Evolutionary conservation across 768 basidiomycete genomes (phyloP), one percentile per base, ranked within the genome.

Genomic region (Boletus huronensis): DNA sequence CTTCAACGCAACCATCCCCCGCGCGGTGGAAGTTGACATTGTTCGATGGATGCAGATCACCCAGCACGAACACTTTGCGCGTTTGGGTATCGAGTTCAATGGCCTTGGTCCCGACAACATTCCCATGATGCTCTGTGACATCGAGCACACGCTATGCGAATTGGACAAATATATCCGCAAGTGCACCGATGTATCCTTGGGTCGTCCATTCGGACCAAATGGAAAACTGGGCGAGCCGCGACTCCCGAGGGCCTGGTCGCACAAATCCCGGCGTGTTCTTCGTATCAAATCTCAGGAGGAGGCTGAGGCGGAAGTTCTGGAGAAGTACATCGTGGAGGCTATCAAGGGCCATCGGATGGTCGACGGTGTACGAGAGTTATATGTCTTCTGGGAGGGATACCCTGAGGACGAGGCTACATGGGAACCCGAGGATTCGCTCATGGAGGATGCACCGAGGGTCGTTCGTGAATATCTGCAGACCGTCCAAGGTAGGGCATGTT

Each of bases 111-210:
- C 77, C 0, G 55, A 76, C 3, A 60, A 64, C 16, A 72, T 80
- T 13, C 79, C 80, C 7, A 81, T 87, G 76, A 76, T 78, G 59
- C 71, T 89, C 46, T 81, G 83, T 35, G 90, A 92, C 65, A 74
- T 91, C 50, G 90, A 92, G 72, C 90, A 92, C 65, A 76, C 83
- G 1, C 70, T 91, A 16, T 92, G 90, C 70, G 90, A 92, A 65
- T 76, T 86, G 42, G 87, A 90, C 71, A 88, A 90, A 64, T 91
- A 90, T 63, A 75, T 82, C 39, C 84, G 88, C 43, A 65, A 59
- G 53, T 70, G 62, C 34, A 34, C n/a, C 29, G 35, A 59, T 10
- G 71, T 63, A 41, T 59, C 65, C 21, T 52, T 50, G 23, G 74
- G 80, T 41, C 73, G 75, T 13, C 51, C 54, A 0, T 85, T 78